Evolutionary conservation across 768 basidiomycete species (phyloP).

Genomic region (Russula lepida): DNA sequence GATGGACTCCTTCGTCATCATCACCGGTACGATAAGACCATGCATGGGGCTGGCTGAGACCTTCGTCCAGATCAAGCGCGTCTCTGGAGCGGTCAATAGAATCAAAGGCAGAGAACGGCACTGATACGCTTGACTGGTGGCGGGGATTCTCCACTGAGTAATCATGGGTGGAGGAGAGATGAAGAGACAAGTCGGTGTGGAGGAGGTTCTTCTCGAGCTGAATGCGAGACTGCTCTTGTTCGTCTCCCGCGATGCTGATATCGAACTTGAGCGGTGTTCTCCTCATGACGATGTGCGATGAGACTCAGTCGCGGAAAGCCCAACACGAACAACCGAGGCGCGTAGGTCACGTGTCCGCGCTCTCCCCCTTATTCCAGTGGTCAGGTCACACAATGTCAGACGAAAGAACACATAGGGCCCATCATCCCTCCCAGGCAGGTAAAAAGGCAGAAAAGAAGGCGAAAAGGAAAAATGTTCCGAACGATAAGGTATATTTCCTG

Average conservation of each 20-base stretch:
- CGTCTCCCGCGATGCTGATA: constrained; percentile 58
- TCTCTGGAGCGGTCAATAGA: constrained; percentile 56
- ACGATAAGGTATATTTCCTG: constrained; percentile 65
- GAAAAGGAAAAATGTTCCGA: constrained; percentile 68
- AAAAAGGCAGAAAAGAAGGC: constrained; percentile 70
- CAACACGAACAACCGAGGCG: constrained; percentile 9
- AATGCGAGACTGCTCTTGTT: constrained; percentile 67
- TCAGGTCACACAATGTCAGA: constrained; percentile 33
- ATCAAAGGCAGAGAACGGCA: constrained; percentile 46
- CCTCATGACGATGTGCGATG: background rate
- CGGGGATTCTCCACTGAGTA: constrained; percentile 61
- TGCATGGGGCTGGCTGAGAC: constrained; percentile 28
- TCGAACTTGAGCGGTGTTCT: constrained; percentile 26
- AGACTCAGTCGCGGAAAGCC: background rate
- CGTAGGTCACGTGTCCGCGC: constrained; percentile 17
- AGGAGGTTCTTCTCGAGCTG: constrained; percentile 73
- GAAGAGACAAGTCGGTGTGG: constrained; percentile 62
- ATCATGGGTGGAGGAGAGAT: constrained; percentile 47
- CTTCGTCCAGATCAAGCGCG: constrained; percentile 45
- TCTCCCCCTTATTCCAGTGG: background rate
- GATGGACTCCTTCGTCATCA: constrained; percentile 57
- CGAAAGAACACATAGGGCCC: constrained; percentile 73
- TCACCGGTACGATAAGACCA: constrained; percentile 40
- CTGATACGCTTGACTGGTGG: constrained; percentile 48
- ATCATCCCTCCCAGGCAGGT: constrained; percentile 66